Evolutionary conservation across 139 green algal genomes (phyloP).

Genomic region (Yamagishiella unicocca): DNA sequence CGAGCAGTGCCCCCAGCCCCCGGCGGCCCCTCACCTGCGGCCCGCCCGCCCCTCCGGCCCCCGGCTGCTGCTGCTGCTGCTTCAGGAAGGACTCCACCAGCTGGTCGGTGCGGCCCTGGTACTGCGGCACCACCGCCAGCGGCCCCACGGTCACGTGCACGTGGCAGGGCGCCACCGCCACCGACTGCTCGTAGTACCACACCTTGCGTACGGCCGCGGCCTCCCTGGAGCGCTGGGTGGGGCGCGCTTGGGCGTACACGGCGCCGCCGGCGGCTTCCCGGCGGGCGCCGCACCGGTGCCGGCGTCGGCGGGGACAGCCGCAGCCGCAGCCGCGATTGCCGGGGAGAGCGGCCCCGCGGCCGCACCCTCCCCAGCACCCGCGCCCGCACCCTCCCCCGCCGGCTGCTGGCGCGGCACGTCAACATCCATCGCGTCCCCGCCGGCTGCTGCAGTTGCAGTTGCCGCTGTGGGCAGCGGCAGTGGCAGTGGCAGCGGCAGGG

Average conservation of each 20-base stretch:
- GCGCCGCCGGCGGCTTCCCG: background rate
- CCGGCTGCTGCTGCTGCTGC: conserved; percentile 28
- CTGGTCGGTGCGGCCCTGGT: conserved; percentile 39
- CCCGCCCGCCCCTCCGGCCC: background rate
- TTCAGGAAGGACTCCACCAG: conserved; percentile 19
- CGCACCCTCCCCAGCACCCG: too few relatives aligned
- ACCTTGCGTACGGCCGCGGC: conserved; percentile 16
- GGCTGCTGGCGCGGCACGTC: too few relatives aligned
- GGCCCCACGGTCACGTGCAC: conserved; percentile 52
- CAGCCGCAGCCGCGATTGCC: too few relatives aligned
- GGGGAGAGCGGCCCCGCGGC: too few relatives aligned
- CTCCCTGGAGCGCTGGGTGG: background rate
- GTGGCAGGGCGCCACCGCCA: conserved; percentile 25
- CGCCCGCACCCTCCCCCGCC: background rate
- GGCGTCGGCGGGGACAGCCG: too few relatives aligned
- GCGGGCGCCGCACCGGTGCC: background rate
- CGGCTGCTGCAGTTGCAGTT: background rate
- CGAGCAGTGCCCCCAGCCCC: background rate
- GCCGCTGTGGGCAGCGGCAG: background rate
- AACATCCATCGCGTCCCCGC: background rate
- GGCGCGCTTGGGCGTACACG: background rate
- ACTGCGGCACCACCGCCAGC: conserved; percentile 45
- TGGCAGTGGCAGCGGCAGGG: too few relatives aligned
- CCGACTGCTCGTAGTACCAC: conserved; percentile 42
- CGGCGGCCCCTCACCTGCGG: background rate